phyloP scores from a whole-genome alignment of 495 filamentous ascomycete species.

The Penicillium waksmanii region DNA sequence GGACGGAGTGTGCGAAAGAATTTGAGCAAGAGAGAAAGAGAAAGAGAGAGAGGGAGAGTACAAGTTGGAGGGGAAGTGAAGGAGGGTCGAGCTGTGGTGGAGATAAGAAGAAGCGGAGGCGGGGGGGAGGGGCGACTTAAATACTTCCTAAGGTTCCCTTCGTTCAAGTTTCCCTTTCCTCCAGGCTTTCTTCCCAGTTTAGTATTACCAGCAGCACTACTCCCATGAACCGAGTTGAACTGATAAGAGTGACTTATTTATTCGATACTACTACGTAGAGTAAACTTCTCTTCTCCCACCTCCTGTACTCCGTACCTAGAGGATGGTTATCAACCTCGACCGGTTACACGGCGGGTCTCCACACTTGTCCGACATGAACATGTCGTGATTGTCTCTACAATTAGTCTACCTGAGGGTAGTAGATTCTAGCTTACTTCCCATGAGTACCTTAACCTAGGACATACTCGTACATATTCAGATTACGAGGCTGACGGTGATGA shows the following conservation, averaged over 20 bases:
- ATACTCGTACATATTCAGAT: background rate
- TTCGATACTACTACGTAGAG: background rate
- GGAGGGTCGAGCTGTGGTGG: slow-evolving; percentile 14
- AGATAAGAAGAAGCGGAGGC: slow-evolving; percentile 17
- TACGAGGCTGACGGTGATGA: background rate
- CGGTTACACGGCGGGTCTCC: slow-evolving; percentile 15
- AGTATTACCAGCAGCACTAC: too few relatives aligned
- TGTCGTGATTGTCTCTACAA: slow-evolving; percentile 18
- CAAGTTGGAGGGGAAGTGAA: background rate
- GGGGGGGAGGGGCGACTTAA: slow-evolving; percentile 20
- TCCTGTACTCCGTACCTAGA: background rate
- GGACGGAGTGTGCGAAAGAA: background rate
- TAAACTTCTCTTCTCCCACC: background rate
- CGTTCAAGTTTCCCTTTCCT: too few relatives aligned
- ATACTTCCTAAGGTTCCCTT: slow-evolving; percentile 9
- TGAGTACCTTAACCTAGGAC: background rate
- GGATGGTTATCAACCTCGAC: background rate
- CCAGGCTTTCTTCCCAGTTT: background rate
- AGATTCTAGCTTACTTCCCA: background rate
- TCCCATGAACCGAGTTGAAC: background rate
- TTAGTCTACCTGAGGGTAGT: background rate
- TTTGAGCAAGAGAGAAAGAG: slow-evolving; percentile 3
- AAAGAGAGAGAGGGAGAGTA: background rate
- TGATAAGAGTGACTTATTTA: background rate
- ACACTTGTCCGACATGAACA: slow-evolving; percentile 7